phyloP scores from a whole-genome alignment of 2,329 filamentous ascomycete genomes.

The Diplodia mutila region DNA sequence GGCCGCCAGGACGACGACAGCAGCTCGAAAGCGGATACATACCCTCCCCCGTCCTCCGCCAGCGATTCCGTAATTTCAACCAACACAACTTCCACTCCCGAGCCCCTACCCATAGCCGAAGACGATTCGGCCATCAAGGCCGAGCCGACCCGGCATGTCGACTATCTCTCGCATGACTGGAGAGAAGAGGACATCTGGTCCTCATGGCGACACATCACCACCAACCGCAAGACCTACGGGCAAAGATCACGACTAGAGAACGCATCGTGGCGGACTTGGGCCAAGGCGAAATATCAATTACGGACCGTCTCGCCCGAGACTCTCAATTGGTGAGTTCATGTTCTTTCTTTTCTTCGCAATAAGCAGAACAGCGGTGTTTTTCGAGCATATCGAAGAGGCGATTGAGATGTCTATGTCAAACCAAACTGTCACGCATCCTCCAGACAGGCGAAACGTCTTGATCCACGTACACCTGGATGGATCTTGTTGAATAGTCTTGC shows the following conservation, averaged over 20 bases:
- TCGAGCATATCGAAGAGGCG: not conserved
- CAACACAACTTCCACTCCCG: conserved; percentile 56
- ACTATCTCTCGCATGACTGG: conserved; percentile 93
- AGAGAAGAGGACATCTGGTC: conserved; percentile 96
- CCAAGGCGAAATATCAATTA: conserved; percentile 85
- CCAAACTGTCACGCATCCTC: not conserved
- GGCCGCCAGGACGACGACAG: conserved; percentile 27
- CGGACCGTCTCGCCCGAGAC: conserved; percentile 88
- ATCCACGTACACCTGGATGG: not conserved
- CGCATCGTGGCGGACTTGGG: conserved; percentile 96
- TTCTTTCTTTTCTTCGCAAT: not conserved
- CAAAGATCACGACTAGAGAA: conserved; percentile 88
- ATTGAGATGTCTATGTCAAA: not conserved
- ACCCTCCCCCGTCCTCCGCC: conserved; percentile 57
- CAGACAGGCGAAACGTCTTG: not conserved
- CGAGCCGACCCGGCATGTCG: conserved; percentile 85
- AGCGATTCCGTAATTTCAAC: conserved; percentile 53
- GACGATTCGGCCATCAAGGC: conserved; percentile 78
- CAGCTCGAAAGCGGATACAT: conserved; percentile 45
- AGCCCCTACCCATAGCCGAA: conserved; percentile 61
- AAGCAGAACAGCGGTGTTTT: not conserved
- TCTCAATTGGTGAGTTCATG: conserved; percentile 77
- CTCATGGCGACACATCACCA: conserved; percentile 91
- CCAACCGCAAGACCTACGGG: conserved; percentile 75
- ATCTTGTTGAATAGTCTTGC: not conserved